Conservation (phyloP, 768 basidiomycete species). For the Crucibulum laeve region DNA sequence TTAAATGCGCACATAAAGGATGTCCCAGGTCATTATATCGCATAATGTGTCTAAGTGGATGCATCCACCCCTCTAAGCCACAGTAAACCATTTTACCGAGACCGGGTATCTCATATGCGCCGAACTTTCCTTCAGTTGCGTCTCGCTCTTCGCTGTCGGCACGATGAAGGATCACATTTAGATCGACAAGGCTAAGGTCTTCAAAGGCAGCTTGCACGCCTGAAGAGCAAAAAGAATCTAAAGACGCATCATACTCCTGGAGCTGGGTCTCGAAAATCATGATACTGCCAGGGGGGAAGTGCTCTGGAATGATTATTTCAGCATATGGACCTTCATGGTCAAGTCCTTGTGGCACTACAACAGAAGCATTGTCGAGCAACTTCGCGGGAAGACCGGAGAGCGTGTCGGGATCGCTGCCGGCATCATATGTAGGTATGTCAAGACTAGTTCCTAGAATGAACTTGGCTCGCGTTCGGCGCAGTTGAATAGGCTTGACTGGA, state of each 20-base stretch:
- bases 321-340: conserved; percentile 68
- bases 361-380: conserved; percentile 58
- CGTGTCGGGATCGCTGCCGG: conserved; percentile 39
- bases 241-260: conserved; percentile 60
- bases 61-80: conserved; percentile 98
- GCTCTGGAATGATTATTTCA: conserved; percentile 79
- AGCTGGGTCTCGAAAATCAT: conserved; percentile 89
- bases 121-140: conserved; percentile 75
- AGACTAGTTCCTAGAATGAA: conserved; percentile 81
- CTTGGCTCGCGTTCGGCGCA: conserved; percentile 72
- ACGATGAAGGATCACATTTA: conserved; percentile 85
- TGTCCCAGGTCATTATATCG: conserved; percentile 91
- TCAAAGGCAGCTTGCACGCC: conserved; percentile 72
- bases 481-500: conserved; percentile 78
- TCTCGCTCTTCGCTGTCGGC: conserved; percentile 91
- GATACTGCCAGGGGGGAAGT: conserved; percentile 94
- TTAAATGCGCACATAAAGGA: conserved; percentile 80
- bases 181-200: conserved; percentile 75
- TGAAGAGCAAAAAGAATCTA: conserved; percentile 72
- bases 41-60: conserved; percentile 79
- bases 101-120: conserved; percentile 78
- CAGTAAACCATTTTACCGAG: conserved; percentile 81
- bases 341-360: conserved; percentile 55
- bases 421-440: conserved; percentile 60
- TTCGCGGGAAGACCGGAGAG: conserved; percentile 72